These are phyloP conservation scores for Rhododendron williamsianum DNA, from an alignment of 148 eudicot species.

Conservation along the genomic window DNA sequence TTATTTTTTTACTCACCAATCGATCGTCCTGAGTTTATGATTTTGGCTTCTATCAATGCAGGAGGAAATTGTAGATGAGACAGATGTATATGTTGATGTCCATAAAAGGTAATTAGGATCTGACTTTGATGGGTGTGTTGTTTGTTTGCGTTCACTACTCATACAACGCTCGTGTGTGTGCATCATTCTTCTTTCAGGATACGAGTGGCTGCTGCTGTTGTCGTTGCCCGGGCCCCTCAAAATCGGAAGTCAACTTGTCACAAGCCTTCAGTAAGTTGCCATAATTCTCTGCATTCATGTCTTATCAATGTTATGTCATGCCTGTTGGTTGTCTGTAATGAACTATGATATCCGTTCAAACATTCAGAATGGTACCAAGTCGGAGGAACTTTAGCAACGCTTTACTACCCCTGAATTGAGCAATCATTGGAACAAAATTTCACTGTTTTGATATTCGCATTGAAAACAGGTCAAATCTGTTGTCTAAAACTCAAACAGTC, in stretches of 20 bases:
- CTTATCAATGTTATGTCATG: not conserved
- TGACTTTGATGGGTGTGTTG: not conserved
- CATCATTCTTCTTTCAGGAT: conserved; percentile 40
- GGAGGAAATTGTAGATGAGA: conserved; percentile 93
- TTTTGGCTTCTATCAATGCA: conserved; percentile 25
- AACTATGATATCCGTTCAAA: not conserved
- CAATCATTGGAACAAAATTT: not conserved
- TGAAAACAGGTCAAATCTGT: not conserved
- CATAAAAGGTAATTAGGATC: conserved; percentile 58
- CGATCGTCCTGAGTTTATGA: not conserved
- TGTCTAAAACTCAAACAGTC: not conserved
- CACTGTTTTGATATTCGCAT: not conserved
- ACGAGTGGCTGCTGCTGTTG: conserved; percentile 80
- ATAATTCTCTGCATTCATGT: not conserved
- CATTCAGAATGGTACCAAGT: not conserved
- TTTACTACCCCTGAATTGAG: not conserved
- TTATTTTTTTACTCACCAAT: not conserved
- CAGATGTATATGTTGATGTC: conserved; percentile 77
- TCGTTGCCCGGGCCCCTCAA: conserved; percentile 66
- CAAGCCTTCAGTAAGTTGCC: conserved; percentile 34
- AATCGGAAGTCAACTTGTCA: conserved; percentile 47
- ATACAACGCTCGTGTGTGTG: not conserved
- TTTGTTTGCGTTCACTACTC: not conserved
- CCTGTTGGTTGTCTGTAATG: not conserved
- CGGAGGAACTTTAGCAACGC: not conserved